Percentiles rank a stretch among this genome's conserved stretches.
These are phyloP conservation scores for Sonneratia alba DNA, from an alignment of 345 rosid species.

Conservation along the genomic window DNA sequence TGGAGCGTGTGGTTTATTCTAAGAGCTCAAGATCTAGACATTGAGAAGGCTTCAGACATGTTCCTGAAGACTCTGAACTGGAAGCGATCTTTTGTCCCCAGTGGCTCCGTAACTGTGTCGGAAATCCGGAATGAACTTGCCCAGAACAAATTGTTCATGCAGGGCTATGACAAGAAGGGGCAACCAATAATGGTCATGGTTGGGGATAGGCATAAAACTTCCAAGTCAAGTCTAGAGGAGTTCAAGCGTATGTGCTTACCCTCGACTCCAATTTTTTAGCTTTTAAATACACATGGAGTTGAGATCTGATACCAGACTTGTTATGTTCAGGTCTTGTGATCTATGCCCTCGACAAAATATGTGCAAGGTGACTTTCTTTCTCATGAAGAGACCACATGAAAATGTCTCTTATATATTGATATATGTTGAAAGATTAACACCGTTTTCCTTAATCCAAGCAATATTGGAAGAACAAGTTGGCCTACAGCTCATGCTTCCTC, in stretches of 20 bases:
- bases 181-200: conserved; percentile 50
- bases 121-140: conserved; percentile 53
- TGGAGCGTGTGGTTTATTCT: conserved; percentile 20
- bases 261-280: background rate
- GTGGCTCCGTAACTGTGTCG: conserved; percentile 39
- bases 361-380: conserved; percentile 38
- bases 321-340: conserved; percentile 44
- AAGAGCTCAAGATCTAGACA: conserved; percentile 73
- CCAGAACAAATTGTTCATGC: conserved; percentile 59
- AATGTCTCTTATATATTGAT: background rate
- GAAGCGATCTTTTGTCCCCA: conserved; percentile 48
- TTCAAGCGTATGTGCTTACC: conserved; percentile 50
- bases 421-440: background rate
- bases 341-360: conserved; percentile 57
- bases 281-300: background rate
- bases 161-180: conserved; percentile 62
- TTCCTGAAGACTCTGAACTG: conserved; percentile 66
- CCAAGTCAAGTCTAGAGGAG: conserved; percentile 55
- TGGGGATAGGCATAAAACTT: conserved; percentile 57
- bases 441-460: background rate
- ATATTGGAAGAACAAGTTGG: background rate
- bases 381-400: background rate
- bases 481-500: background rate
- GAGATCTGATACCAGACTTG: background rate
- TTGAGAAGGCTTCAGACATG: conserved; percentile 68